Percentiles rank a stretch among this genome's conserved stretches.
These are phyloP conservation scores for Limnomonas spitsbergensis DNA, from an alignment of 139 green algal species.

Conservation along the genomic window DNA sequence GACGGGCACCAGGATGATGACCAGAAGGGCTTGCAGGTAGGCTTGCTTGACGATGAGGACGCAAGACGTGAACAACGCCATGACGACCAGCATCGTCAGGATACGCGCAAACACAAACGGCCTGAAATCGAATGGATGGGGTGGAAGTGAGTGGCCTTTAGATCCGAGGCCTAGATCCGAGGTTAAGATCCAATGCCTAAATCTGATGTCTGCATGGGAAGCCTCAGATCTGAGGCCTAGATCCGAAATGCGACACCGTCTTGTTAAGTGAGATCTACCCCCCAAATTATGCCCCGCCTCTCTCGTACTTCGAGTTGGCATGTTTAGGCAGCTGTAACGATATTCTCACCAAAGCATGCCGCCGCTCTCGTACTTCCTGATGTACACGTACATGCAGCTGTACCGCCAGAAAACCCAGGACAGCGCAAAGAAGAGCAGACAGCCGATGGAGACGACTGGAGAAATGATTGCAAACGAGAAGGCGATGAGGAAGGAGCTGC, in stretches of 20 bases:
- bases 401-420: slow-evolving; percentile 46
- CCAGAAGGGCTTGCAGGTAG: slow-evolving; percentile 41
- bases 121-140: slow-evolving; percentile 20
- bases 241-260: too few species aligned
- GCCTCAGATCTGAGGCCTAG: too few species aligned
- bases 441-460: slow-evolving; percentile 64
- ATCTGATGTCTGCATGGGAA: too few species aligned
- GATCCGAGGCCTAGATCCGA: too few species aligned
- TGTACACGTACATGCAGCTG: slow-evolving; percentile 54
- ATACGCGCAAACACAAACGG: slow-evolving; percentile 51
- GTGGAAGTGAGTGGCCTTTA: too few species aligned
- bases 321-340: too few species aligned
- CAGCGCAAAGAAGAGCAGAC: slow-evolving; percentile 51
- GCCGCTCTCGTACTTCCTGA: slow-evolving; percentile 58
- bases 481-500: slow-evolving; percentile 9
- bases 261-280: too few species aligned
- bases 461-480: slow-evolving; percentile 50
- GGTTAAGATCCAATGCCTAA: too few species aligned
- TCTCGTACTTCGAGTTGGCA: too few species aligned
- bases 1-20: neutral
- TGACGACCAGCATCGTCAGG: slow-evolving; percentile 39
- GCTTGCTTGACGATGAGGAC: slow-evolving; percentile 63
- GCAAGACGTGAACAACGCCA: slow-evolving; percentile 61
- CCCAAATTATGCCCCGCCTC: too few species aligned
- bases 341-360: slow-evolving; percentile 46